These are phyloP conservation scores for Metschnikowia reukaufii DNA, from an alignment of 805 yeast genomes.

Conservation along the genomic window DNA sequence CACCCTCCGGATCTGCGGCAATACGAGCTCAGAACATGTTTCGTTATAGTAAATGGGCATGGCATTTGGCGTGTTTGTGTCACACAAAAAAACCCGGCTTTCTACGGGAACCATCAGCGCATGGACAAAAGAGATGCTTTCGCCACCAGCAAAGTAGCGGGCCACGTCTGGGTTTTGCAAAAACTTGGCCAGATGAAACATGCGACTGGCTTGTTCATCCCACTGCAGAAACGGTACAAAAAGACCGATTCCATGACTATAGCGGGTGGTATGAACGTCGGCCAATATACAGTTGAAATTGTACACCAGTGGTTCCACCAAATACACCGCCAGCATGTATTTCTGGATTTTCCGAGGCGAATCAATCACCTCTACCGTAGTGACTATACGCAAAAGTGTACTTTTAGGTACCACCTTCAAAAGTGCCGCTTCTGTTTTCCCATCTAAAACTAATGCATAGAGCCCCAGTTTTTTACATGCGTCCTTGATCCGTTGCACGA, in stretches of 20 bases:
- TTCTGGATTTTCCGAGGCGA: conserved; percentile 58
- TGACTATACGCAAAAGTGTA: conserved; percentile 52
- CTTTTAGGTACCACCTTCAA: conserved; percentile 48
- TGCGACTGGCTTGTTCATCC: conserved; percentile 25
- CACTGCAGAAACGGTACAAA: conserved; percentile 55
- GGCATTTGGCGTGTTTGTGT: conserved; percentile 49
- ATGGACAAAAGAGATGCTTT: conserved; percentile 28
- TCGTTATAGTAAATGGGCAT: conserved; percentile 72
- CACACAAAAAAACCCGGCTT: conserved; percentile 68
- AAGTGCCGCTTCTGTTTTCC: conserved; percentile 48
- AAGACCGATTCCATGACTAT: conserved; percentile 69
- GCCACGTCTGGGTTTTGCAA: conserved; percentile 31
- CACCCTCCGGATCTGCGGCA: conserved; percentile 54
- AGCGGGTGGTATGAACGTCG: conserved; percentile 72
- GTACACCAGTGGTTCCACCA: conserved; percentile 67
- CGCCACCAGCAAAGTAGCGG: conserved; percentile 33
- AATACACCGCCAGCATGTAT: conserved; percentile 75
- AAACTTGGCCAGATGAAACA: conserved; percentile 26
- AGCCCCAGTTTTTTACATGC: conserved; percentile 32
- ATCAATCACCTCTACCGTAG: conserved; percentile 67
- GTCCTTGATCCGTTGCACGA: conserved; percentile 27
- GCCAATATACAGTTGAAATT: conserved; percentile 74
- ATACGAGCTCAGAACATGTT: conserved; percentile 60
- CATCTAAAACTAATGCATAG: conserved; percentile 54
- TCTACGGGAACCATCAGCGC: conserved; percentile 63